Base-by-base conservation (phyloP, 2,329 filamentous ascomycete genomes). In the Ceratocystiopsis brevicomis region DNA sequence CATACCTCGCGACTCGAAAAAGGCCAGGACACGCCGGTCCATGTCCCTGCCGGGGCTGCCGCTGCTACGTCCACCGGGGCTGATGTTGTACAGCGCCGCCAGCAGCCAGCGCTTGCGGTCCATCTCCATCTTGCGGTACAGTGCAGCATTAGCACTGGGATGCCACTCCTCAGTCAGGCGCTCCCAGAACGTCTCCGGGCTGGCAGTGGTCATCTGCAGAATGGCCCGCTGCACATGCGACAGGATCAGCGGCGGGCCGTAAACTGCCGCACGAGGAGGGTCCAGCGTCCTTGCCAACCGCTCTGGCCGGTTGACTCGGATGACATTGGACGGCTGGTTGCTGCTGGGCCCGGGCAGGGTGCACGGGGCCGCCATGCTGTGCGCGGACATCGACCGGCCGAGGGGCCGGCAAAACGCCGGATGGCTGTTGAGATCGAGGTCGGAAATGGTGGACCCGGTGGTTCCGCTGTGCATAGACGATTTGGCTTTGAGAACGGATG, bases 91-190 rank as follows among this genome's bases (percentile, higher is more conserved):
- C 42, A 81, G 57, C 11, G 62, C 58, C 9, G 57, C 55, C 9
- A 56, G 50, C 44, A 57, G 53, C 43, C 55, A 59, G 37, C 62
- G 57, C 46, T 55, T 54, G 40, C 61, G 64, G 46, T 55, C 56
- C 45, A 60, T 62, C 45, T 70, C 69, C 4, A 70, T 51, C 41
- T 69, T 65, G 50, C 63, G 61, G 50, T 67, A 69, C 17, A 71
- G 57, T n/a, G 61, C 63, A 3, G 67, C 63, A 46, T 71, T 66
- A 0, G 59, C 56, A 35, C 59, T 63, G 3, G 66, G 61, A 44
- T 70, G 65, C 60, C 66, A 68, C 37, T 63, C 61, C 49, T 71
- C 66, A 32, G 67, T 71, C 35, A 80, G 60, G 4, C 72, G 65
- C 33, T 66, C 61, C 5, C 78, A 59, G 38, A 43, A 76, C 63